Base-by-base conservation (phyloP, 371 early-diverging fungal species). In the Mortierella sp. region DNA sequence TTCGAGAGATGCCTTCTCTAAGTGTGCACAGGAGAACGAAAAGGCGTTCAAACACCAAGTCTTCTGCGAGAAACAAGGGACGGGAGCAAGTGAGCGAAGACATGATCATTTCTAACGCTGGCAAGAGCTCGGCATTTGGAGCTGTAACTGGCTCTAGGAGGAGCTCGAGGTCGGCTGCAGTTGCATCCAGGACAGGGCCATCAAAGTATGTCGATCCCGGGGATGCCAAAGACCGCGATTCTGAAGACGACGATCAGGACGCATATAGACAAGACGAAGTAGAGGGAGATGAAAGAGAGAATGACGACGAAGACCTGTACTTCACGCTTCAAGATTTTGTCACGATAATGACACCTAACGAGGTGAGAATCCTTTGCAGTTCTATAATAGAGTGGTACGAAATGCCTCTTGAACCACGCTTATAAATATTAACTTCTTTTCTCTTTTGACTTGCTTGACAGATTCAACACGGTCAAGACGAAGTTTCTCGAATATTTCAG, bases 271-370 rank as follows among this genome's bases (percentile, higher is more conserved):
- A 47, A 2, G 52, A 55, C 1, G 59, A 58, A n/a, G 57, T 32
- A 14, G 41, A 51, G 0, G 47, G 28, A 8, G 51, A 37, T 6
- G 53, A 42, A 2, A 28, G 30, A 2, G 49, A 63, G 6, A 23
- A 9, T 1, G 56, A 64, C n/a, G 54, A 53, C 21, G 46, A 60
- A 0, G 9, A 26, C 19, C 60, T 50, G 7, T 55, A 17, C n/a
- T 75, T 69, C 23, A 69, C 69, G 1, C 86, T 93, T 56, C 80
- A 90, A 50, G 92, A 90, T 57, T 94, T 94, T 80, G 79, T 91
- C 14, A 72, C 80, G 14, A 81, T 93, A 32, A 91, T 94, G 88
- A 80, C 82, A 0, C 76, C 76, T 4, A 56, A 30, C 21, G 60
- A 67, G 51, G 69, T 70, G 57, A 30, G 48, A 55, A 8, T 17